These are phyloP conservation scores for Penicillium thymicola DNA, from an alignment of 2,329 filamentous ascomycete genomes.

Conservation along the genomic window DNA sequence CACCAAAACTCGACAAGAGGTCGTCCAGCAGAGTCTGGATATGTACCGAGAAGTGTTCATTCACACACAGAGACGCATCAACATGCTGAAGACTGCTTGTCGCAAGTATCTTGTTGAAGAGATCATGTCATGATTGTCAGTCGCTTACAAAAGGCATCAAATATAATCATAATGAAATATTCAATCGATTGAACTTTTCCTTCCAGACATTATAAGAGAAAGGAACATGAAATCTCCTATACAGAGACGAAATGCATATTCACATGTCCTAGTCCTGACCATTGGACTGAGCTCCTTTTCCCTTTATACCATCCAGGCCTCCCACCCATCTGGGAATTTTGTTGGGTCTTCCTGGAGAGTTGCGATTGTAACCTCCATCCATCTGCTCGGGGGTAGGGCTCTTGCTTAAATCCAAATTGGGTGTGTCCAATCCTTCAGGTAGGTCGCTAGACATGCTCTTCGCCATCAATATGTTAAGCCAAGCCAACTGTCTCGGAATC, in stretches of 20 bases:
- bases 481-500: background rate
- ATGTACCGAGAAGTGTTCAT: constrained; percentile 86
- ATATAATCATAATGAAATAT: background rate
- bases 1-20: constrained; percentile 66
- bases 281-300: background rate
- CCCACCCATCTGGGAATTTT: background rate
- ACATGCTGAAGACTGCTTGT: constrained; percentile 58
- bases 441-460: background rate
- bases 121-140: constrained; percentile 18
- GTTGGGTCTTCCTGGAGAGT: background rate
- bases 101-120: constrained; percentile 54
- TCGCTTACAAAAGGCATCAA: background rate
- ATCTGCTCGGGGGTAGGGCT: background rate
- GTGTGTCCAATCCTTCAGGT: background rate
- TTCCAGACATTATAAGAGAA: background rate
- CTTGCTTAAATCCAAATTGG: background rate
- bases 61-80: constrained; percentile 73
- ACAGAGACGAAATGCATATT: background rate
- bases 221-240: background rate
- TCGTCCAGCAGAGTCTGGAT: constrained; percentile 77
- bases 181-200: background rate
- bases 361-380: background rate
- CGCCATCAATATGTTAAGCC: background rate
- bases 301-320: background rate
- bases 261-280: background rate